Evolutionary conservation across 805 yeast genomes (phyloP).

Genomic region (Sugiyamaella smithiae): DNA sequence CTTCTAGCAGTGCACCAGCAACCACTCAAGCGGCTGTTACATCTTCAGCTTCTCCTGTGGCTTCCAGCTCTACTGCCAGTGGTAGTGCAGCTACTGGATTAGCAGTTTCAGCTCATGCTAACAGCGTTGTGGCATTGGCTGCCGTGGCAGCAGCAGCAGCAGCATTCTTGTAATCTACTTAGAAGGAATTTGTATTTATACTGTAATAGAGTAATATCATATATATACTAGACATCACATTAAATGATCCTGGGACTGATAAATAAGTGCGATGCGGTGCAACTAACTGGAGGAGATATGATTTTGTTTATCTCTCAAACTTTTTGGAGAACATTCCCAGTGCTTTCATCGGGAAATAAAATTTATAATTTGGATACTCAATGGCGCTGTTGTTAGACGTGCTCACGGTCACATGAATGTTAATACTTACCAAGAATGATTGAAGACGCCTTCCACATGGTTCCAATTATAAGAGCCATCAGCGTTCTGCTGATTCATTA

Average conservation of each 20-base stretch:
- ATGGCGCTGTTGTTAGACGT: slow-evolving; percentile 58
- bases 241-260: too few species aligned
- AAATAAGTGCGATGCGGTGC: too few species aligned
- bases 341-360: slow-evolving; percentile 88
- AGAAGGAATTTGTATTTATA: too few species aligned
- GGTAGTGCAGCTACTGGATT: too few species aligned
- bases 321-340: slow-evolving; percentile 61
- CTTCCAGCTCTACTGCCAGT: too few species aligned
- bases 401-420: background rate
- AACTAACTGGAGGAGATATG: too few species aligned
- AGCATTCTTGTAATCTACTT: too few species aligned
- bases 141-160: background rate
- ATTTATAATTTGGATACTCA: slow-evolving; percentile 92
- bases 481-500: slow-evolving; percentile 62
- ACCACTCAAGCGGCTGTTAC: background rate
- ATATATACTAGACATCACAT: too few species aligned
- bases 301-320: too few species aligned
- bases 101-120: background rate
- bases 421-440: slow-evolving; percentile 47
- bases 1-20: background rate
- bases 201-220: too few species aligned
- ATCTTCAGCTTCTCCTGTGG: too few species aligned
- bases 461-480: slow-evolving; percentile 88
- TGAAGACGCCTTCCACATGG: slow-evolving; percentile 91
- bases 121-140: background rate